A percentile compares a stretch with the other conserved stretches of the same genome.
Conservation (phyloP, 2,329 filamentous ascomycete species). For the Hypoxylon sp. region DNA sequence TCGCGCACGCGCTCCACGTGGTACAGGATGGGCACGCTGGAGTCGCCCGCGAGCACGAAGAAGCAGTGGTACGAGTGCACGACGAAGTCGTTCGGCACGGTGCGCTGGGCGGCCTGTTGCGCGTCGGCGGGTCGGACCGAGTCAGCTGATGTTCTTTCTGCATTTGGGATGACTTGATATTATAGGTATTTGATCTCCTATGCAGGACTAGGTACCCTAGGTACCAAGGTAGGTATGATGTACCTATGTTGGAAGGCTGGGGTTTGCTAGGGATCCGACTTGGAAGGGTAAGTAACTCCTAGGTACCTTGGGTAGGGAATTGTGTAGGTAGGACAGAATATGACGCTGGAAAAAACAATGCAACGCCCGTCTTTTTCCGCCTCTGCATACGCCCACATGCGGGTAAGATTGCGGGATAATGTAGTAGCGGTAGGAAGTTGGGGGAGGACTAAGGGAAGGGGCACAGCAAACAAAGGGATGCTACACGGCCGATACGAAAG, state of each 20-base stretch:
- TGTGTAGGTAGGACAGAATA: background rate
- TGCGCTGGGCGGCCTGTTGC: slow-evolving; percentile 82
- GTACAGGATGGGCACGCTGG: slow-evolving; percentile 89
- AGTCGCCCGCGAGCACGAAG: slow-evolving; percentile 92
- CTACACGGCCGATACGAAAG: slow-evolving; percentile 1
- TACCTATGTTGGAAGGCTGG: background rate
- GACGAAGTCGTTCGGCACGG: slow-evolving; percentile 83
- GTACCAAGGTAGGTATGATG: background rate
- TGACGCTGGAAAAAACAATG: background rate
- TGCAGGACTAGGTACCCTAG: background rate
- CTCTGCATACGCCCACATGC: slow-evolving; percentile 29
- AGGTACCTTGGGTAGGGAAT: background rate
- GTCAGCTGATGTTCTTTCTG: slow-evolving; percentile 29
- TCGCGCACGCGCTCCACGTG: slow-evolving; percentile 95
- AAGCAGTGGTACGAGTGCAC: slow-evolving; percentile 99
- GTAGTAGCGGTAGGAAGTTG: background rate
- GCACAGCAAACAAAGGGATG: background rate
- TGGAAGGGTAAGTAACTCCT: background rate
- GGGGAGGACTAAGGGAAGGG: background rate
- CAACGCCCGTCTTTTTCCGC: slow-evolving; percentile 27
- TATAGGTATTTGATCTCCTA: too few relatives aligned
- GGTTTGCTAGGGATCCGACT: background rate
- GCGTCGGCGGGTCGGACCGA: slow-evolving; percentile 1
- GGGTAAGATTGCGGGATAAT: slow-evolving; percentile 20
- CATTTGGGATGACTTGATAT: background rate